phyloP scores from a whole-genome alignment of 164 flowering plant genomes.

The Tetrastigma voinierianum region DNA sequence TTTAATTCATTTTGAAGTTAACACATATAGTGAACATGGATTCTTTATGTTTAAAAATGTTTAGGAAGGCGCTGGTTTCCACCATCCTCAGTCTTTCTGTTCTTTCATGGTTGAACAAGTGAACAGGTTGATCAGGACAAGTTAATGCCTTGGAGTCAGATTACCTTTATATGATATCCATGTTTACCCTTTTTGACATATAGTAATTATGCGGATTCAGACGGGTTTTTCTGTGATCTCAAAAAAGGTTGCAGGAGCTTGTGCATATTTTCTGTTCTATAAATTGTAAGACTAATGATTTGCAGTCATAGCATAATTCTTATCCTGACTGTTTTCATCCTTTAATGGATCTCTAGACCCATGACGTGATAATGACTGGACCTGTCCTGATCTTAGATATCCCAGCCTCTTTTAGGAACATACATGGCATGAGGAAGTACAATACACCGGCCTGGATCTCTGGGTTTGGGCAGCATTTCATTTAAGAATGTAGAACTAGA shows the following conservation, averaged over 20 bases:
- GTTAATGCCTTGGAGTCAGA: no score
- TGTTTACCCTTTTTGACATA: not conserved
- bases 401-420: conserved; percentile 86
- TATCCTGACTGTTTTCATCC: conserved; percentile 2
- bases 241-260: conserved; percentile 50
- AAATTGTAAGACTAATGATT: not conserved
- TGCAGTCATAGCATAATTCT: conserved; percentile 5
- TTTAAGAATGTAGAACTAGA: not conserved
- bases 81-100: no score
- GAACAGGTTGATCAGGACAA: no score
- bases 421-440: conserved; percentile 98
- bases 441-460: conserved; percentile 93
- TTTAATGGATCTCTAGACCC: conserved; percentile 41
- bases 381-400: conserved; percentile 95
- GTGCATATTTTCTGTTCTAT: not conserved
- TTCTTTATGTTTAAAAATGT: no score
- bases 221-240: conserved; percentile 66
- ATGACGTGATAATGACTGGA: conserved; percentile 90
- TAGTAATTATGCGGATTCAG: conserved; percentile 54
- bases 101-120: no score
- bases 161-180: no score
- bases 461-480: conserved; percentile 46
- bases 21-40: no score
- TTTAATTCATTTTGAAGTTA: no score
- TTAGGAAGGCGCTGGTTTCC: no score